Evolutionary conservation across 2,329 filamentous ascomycete species (phyloP), one percentile per base, ranked within the genome.

Genomic region (Aspergillus aculeatus): DNA sequence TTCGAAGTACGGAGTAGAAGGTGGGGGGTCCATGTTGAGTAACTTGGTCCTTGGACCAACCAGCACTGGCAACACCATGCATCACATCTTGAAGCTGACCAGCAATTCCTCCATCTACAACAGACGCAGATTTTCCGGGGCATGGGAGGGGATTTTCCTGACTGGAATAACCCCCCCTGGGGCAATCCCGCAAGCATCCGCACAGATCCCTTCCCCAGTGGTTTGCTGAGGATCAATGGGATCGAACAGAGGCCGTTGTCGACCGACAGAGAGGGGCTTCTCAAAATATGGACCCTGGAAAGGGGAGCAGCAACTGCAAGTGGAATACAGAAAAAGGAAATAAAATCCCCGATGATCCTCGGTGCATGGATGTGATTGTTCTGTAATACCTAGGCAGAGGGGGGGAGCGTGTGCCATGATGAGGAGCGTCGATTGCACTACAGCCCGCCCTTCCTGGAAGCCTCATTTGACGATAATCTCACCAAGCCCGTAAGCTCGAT

Each of bases 191-290:
- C 59, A 56, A 55, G 32, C 58, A 55, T 54, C 62, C 60, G 59
- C 61, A 64, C 62, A 54, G 62, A 64, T 62, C 62, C 26, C 57
- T 31, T 60, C 23, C 32, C 52, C 50, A 41, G 53, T 32, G 53
- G 56, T 58, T 54, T 56, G 23, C 24, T 31, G 53, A 52, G 52
- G 54, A 65, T 64, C 14, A 62, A 65, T 68, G 67, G 64, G 65
- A 68, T 66, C 65, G 68, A 62, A 54, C 38, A 59, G 62, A 62
- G 64, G 64, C 66, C 66, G 65, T 69, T 69, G 54, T 57, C 56
- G 53, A 56, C 50, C 50, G 57, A 60, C 35, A 19, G 57, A 62
- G 57, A 62, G 26, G 14, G 51, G 47, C 54, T 65, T 64, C 64
- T 64, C 67, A 69, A 71, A 68, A 70, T 62, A 67, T 59, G 62